phyloP scores from a whole-genome alignment of 73 alveolate genomes.

The Tetrahymena thermophila region DNA sequence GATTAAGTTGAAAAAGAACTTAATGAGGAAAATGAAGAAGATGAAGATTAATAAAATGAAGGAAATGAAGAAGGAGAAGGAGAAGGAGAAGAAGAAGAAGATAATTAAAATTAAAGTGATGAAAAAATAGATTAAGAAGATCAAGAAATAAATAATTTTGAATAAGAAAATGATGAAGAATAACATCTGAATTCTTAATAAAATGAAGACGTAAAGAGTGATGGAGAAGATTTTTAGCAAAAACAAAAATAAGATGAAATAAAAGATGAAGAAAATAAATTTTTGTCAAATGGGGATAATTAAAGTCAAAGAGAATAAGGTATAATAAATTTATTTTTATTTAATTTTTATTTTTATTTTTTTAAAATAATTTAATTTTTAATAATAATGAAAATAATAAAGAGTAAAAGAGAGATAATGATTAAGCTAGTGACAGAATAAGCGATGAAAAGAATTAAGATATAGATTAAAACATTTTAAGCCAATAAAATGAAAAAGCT shows the following conservation, averaged over 20 bases:
- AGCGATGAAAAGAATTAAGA: too few species aligned
- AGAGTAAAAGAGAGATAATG: neutral
- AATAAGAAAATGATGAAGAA: neutral
- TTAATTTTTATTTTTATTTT: too few species aligned
- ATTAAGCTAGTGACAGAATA: neutral
- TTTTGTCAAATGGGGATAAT: neutral
- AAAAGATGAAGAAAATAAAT: neutral
- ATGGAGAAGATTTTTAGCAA: neutral
- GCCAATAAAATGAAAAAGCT: too few species aligned
- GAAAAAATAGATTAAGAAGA: neutral
- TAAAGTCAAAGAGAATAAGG: neutral
- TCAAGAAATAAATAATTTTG: neutral
- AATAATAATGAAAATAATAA: too few species aligned
- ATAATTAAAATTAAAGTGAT: neutral
- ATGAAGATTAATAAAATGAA: neutral
- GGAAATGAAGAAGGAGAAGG: neutral
- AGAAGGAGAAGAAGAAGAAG: neutral
- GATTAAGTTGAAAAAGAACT: neutral
- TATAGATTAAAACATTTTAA: too few species aligned
- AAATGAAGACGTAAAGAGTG: neutral
- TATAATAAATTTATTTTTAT: neutral
- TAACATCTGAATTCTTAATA: neutral
- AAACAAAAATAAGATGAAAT: neutral
- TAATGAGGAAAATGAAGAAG: neutral
- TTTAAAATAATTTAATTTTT: too few species aligned